Conservation (phyloP, 257 asterid species). For the Linderniella brevidens region DNA sequence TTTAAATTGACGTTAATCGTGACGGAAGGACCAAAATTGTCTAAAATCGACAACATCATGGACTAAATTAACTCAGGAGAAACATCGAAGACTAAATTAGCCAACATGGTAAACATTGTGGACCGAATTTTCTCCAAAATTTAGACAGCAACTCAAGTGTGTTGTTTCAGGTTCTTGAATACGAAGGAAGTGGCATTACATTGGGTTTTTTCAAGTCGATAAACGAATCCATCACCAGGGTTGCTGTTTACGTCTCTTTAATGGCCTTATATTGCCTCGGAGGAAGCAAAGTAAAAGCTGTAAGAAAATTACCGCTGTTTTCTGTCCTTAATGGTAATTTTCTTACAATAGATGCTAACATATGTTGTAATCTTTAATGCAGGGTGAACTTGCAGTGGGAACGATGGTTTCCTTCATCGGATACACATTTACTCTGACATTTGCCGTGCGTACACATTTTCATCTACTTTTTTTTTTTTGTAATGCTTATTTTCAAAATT, state of each 20-base stretch:
- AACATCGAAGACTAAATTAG: no score
- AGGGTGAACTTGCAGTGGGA: slow-evolving; percentile 95
- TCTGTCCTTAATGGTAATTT: no score
- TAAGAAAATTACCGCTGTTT: slow-evolving; percentile 29
- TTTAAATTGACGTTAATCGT: no score
- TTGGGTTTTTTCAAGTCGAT: slow-evolving; percentile 77
- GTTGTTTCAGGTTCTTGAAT: slow-evolving; percentile 53
- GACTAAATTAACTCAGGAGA: no score
- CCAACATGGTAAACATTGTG: no score
- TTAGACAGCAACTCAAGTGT: no score
- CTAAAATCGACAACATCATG: no score
- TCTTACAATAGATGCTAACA: no score
- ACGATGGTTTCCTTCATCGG: slow-evolving; percentile 92
- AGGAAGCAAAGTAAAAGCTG: slow-evolving; percentile 97
- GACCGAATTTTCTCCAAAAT: no score
- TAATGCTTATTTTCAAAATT: background rate
- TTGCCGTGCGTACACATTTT: slow-evolving; percentile 59
- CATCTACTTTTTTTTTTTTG: slow-evolving; percentile 2
- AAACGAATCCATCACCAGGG: slow-evolving; percentile 82
- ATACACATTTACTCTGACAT: slow-evolving; percentile 80
- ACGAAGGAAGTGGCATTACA: slow-evolving; percentile 68
- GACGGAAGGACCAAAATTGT: no score
- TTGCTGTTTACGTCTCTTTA: slow-evolving; percentile 85
- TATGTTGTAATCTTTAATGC: slow-evolving; percentile 18
- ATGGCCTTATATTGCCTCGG: slow-evolving; percentile 88